A percentile compares a stretch with the other conserved stretches of the same genome.
phyloP scores from a whole-genome alignment of 1,284 basidiomycete genomes.

The Ceratobasidium sp. region DNA sequence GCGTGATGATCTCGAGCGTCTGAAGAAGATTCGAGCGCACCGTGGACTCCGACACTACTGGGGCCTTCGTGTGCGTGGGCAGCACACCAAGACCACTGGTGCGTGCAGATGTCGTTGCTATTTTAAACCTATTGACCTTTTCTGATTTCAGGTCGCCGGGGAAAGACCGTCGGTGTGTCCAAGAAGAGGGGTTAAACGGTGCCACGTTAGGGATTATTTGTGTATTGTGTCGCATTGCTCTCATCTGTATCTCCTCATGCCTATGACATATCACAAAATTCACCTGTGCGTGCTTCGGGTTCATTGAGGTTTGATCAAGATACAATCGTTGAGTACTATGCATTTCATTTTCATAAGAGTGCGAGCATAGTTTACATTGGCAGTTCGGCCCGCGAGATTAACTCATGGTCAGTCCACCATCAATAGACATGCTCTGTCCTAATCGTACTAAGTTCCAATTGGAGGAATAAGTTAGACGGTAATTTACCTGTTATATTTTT shows the following conservation, averaged over 20 bases:
- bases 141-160: constrained; percentile 76
- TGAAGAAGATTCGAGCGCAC: constrained; percentile 99
- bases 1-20: constrained; percentile 97
- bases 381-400: background rate
- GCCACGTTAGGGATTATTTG: constrained; percentile 40
- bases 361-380: background rate
- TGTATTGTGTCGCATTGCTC: constrained; percentile 24
- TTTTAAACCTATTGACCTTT: constrained; percentile 1
- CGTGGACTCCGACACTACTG: constrained; percentile 98
- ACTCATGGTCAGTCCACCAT: constrained; percentile 33
- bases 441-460: background rate
- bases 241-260: constrained; percentile 43
- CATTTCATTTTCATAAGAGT: background rate
- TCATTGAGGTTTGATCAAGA: background rate
- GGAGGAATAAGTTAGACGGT: background rate
- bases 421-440: constrained; percentile 31
- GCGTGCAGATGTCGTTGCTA: constrained; percentile 54
- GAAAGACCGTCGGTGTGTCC: constrained; percentile 93
- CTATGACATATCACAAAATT: constrained; percentile 27
- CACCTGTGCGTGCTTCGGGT: constrained; percentile 1
- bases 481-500: constrained; percentile 39
- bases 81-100: constrained; percentile 99
- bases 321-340: background rate
- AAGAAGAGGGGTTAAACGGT: constrained; percentile 85
- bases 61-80: constrained; percentile 95